Evolutionary conservation across 208 protist species (phyloP).

Genomic region (Willaertia magna): DNA sequence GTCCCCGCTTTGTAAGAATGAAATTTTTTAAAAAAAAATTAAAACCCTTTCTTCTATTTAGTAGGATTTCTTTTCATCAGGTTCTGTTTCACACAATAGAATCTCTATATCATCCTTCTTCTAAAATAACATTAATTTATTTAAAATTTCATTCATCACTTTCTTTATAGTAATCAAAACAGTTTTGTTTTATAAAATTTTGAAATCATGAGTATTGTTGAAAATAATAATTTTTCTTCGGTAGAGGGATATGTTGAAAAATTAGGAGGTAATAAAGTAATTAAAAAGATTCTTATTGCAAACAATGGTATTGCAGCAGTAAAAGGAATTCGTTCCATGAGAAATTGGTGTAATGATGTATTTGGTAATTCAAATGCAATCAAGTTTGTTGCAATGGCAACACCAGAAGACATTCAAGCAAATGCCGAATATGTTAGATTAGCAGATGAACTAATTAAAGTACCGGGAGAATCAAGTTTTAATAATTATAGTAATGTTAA

Average conservation of each 20-base stretch:
- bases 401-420: conserved; percentile 90
- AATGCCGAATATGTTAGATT: conserved; percentile 95
- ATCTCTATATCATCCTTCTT: too few relatives aligned
- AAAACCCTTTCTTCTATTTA: too few relatives aligned
- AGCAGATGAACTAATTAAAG: conserved; percentile 76
- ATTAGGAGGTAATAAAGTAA: conserved; percentile 39
- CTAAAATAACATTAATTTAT: too few relatives aligned
- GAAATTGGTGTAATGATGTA: conserved; percentile 82
- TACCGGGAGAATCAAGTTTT: conserved; percentile 86
- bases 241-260: neutral
- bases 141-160: too few relatives aligned
- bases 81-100: too few relatives aligned
- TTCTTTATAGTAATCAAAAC: too few relatives aligned
- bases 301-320: conserved; percentile 97
- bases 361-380: conserved; percentile 80
- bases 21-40: too few relatives aligned
- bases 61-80: too few relatives aligned
- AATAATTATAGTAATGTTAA: conserved; percentile 98
- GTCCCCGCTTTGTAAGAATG: too few relatives aligned
- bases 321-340: conserved; percentile 92
- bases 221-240: too few relatives aligned
- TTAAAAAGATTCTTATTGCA: conserved; percentile 80
- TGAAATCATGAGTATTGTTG: too few relatives aligned
- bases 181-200: too few relatives aligned
- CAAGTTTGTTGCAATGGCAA: conserved; percentile 92